phyloP scores from a whole-genome alignment of 169 alveolate species.

The Nephromyces sp. region DNA sequence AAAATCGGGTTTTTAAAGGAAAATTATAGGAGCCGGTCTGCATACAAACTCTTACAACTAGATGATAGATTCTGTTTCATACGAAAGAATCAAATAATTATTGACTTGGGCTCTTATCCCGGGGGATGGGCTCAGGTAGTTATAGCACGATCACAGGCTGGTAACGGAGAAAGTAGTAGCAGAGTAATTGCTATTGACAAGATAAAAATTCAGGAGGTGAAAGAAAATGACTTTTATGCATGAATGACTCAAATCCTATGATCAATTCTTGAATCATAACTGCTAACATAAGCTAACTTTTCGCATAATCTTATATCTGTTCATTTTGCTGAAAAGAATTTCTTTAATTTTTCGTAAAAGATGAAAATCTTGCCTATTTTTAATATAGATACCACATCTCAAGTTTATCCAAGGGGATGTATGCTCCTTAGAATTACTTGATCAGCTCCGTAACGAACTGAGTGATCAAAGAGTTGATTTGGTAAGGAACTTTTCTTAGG shows the following conservation, averaged over 20 bases:
- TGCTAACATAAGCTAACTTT: too few species aligned
- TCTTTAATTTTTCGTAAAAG: background rate
- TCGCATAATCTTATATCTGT: too few species aligned
- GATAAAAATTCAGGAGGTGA: slow-evolving; percentile 20
- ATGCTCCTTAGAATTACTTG: slow-evolving; percentile 19
- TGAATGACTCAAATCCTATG: background rate
- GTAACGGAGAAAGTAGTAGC: background rate
- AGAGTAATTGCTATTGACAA: slow-evolving; percentile 18
- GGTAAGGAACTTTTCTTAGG: background rate
- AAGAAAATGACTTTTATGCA: background rate
- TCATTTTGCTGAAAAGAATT: too few species aligned
- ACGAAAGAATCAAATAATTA: slow-evolving; percentile 21
- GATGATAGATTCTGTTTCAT: slow-evolving; percentile 28
- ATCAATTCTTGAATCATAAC: too few species aligned
- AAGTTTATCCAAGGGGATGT: slow-evolving; percentile 32
- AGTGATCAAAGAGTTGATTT: slow-evolving; percentile 43
- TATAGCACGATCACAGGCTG: slow-evolving; percentile 20
- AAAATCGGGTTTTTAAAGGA: slow-evolving; percentile 4
- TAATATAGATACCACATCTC: slow-evolving; percentile 16
- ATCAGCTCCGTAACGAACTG: slow-evolving; percentile 27
- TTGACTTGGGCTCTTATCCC: slow-evolving; percentile 44
- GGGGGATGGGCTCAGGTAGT: slow-evolving; percentile 47
- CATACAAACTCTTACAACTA: slow-evolving; percentile 37
- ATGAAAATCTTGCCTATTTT: background rate
- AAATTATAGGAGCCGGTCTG: slow-evolving; percentile 37